A percentile compares a stretch with the other conserved stretches of the same genome.
Evolutionary conservation across 768 basidiomycete genomes (phyloP).

Genomic region (Terana coerulea): DNA sequence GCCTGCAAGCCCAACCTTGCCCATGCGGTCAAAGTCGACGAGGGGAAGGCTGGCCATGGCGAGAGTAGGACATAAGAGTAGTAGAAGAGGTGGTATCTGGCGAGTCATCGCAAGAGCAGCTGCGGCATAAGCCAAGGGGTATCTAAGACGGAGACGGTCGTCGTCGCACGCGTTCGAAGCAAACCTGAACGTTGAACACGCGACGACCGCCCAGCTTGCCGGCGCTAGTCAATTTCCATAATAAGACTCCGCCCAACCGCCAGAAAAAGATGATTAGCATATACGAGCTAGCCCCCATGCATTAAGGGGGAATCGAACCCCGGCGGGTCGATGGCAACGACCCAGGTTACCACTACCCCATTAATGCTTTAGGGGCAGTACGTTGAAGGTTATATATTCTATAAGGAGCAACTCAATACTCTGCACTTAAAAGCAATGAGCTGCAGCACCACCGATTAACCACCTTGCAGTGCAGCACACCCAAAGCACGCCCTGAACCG

Average conservation of each 20-base stretch:
- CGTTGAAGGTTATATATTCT: too few relatives aligned
- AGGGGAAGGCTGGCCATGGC: slow-evolving; percentile 24
- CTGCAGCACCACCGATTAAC: too few relatives aligned
- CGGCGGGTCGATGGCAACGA: slow-evolving; percentile 61
- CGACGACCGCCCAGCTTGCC: neutral
- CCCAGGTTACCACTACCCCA: slow-evolving; percentile 21
- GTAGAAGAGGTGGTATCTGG: slow-evolving; percentile 15
- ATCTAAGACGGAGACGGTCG: neutral
- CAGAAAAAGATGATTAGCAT: too few relatives aligned
- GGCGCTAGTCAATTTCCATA: too few relatives aligned
- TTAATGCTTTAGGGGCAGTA: slow-evolving; percentile 17
- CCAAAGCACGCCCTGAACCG: too few relatives aligned
- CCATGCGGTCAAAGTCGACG: slow-evolving; percentile 53
- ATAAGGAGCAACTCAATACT: too few relatives aligned
- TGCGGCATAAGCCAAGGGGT: slow-evolving; percentile 1
- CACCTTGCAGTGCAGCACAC: too few relatives aligned
- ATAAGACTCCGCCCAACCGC: too few relatives aligned
- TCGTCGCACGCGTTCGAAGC: slow-evolving; percentile 3
- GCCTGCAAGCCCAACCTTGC: slow-evolving; percentile 84
- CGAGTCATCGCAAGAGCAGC: slow-evolving; percentile 15
- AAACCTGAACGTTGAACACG: neutral
- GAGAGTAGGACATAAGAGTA: slow-evolving; percentile 29
- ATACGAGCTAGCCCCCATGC: too few relatives aligned
- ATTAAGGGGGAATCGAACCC: slow-evolving; percentile 87
- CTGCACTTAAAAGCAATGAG: too few relatives aligned